Conservation (phyloP, 2,329 filamentous ascomycete genomes). For the Zasmidium cellare region DNA sequence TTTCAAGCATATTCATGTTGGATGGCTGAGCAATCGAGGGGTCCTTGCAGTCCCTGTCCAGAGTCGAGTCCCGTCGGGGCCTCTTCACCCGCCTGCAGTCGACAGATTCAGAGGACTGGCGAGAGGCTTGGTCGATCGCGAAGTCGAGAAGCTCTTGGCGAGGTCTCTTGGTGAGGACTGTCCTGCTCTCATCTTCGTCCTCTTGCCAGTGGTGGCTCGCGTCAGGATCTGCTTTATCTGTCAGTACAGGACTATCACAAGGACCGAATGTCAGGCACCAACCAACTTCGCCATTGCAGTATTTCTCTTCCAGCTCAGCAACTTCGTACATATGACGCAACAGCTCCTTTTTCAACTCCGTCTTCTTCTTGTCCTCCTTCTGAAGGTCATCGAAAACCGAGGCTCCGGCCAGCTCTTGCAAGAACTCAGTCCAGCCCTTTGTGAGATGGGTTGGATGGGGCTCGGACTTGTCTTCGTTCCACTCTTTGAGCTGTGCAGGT, state of each 20-base stretch:
- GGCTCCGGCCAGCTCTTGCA: slow-evolving; percentile 27
- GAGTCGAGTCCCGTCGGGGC: slow-evolving; percentile 6
- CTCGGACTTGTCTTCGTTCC: slow-evolving; percentile 27
- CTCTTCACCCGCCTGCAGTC: slow-evolving; percentile 15
- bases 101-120: slow-evolving; percentile 14
- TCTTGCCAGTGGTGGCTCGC: slow-evolving; percentile 14
- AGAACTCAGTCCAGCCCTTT: slow-evolving; percentile 33
- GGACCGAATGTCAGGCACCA: not conserved
- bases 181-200: slow-evolving; percentile 17
- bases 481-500: slow-evolving; percentile 27
- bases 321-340: slow-evolving; percentile 23
- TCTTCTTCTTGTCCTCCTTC: slow-evolving; percentile 15
- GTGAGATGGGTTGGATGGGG: slow-evolving; percentile 24
- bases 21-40: not conserved
- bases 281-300: slow-evolving; percentile 16
- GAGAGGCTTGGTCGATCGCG: slow-evolving; percentile 5
- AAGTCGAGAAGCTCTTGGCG: slow-evolving; percentile 10
- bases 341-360: slow-evolving; percentile 15
- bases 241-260: not conserved
- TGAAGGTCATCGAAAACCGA: slow-evolving; percentile 29
- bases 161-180: slow-evolving; percentile 10
- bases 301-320: slow-evolving; percentile 19
- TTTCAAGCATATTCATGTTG: no score
- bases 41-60: not conserved
- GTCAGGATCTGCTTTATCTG: slow-evolving; percentile 14